Percentiles rank a stretch among this genome's conserved stretches.
Evolutionary conservation across 192 early-diverging fungal species (phyloP).

Genomic region (Podila epigama): DNA sequence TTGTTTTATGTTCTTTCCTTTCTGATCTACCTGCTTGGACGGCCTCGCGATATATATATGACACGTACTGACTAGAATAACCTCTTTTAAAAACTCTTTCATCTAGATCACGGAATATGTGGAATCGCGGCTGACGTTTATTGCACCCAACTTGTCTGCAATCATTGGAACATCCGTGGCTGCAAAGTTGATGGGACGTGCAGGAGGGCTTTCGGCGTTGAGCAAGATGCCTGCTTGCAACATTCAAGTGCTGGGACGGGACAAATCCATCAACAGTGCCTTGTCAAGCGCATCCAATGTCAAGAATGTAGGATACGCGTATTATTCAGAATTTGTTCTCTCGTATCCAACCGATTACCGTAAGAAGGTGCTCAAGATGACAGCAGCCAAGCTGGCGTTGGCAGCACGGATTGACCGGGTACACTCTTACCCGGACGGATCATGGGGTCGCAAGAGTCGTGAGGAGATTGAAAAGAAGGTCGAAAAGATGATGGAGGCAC

Average conservation of each 20-base stretch:
- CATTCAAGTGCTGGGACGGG: constrained; percentile 65
- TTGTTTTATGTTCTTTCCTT: neutral
- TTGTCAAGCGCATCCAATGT: constrained; percentile 71
- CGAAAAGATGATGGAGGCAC: constrained; percentile 84
- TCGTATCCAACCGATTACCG: constrained; percentile 76
- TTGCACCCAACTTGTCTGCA: constrained; percentile 93
- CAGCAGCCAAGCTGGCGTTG: constrained; percentile 84
- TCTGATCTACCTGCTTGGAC: neutral
- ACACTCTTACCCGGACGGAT: constrained; percentile 74
- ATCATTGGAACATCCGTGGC: constrained; percentile 87
- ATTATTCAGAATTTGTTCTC: constrained; percentile 76
- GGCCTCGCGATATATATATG: neutral
- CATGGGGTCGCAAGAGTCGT: constrained; percentile 71
- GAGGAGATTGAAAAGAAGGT: constrained; percentile 89
- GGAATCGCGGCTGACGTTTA: constrained; percentile 87
- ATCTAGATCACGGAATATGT: constrained; percentile 84
- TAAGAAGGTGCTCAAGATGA: constrained; percentile 78
- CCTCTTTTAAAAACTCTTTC: neutral
- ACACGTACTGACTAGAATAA: neutral
- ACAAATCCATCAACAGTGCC: constrained; percentile 55
- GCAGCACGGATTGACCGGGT: constrained; percentile 89
- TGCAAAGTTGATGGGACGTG: constrained; percentile 89
- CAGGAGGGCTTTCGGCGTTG: constrained; percentile 86
- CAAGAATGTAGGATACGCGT: constrained; percentile 84
- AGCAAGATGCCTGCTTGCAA: constrained; percentile 94